These are phyloP conservation scores for Crithidia acanthocephali DNA, from an alignment of 208 protist species.

Conservation along the genomic window DNA sequence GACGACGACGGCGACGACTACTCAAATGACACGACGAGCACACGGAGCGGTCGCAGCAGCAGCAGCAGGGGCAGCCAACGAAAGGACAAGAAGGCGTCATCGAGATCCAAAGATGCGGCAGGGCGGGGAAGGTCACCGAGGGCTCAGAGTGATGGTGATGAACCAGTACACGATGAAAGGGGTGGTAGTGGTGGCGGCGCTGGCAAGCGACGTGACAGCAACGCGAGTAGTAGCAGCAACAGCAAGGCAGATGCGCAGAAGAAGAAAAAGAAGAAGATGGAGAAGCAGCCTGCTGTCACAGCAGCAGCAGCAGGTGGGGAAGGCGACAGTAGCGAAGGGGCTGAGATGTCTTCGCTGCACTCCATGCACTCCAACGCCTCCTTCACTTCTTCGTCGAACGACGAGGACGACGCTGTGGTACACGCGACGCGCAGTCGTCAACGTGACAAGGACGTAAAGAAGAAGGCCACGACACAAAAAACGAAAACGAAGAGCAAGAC, in stretches of 20 bases:
- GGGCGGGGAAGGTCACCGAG: background rate
- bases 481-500: too few relatives aligned
- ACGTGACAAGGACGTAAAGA: background rate
- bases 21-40: too few relatives aligned
- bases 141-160: background rate
- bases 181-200: too few relatives aligned
- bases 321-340: background rate
- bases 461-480: too few relatives aligned
- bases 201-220: background rate
- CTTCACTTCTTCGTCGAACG: slow-evolving; percentile 1
- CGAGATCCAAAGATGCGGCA: background rate
- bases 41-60: too few relatives aligned
- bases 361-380: slow-evolving; percentile 7
- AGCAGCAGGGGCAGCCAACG: too few relatives aligned
- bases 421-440: too few relatives aligned
- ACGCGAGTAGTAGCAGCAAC: too few relatives aligned
- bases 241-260: background rate
- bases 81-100: background rate
- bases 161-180: background rate
- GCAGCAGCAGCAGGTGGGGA: background rate
- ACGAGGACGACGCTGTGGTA: too few relatives aligned
- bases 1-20: too few relatives aligned
- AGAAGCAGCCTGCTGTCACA: too few relatives aligned
- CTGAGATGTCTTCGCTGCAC: slow-evolving; percentile 8
- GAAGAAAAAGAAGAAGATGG: background rate